Percentiles rank a stretch among this genome's conserved stretches.
phyloP scores from a whole-genome alignment of 1,139 yeast genomes.

The Taphrina wiesneri region DNA sequence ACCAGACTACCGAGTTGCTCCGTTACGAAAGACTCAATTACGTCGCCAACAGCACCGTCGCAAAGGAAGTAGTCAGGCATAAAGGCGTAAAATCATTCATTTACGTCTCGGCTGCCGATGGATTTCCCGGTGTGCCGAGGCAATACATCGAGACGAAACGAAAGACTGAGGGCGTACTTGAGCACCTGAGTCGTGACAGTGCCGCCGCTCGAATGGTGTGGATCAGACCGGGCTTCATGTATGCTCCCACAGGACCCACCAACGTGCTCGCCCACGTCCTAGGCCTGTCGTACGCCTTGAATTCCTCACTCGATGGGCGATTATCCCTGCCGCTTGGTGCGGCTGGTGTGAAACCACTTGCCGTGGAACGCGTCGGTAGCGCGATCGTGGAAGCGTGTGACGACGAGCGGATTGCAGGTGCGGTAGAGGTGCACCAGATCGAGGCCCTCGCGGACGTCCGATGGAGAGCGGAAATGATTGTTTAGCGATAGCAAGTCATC shows the following conservation, averaged over 20 bases:
- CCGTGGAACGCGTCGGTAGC: constrained; percentile 33
- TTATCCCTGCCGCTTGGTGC: constrained; percentile 16
- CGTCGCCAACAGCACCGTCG: constrained; percentile 24
- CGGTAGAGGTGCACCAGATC: constrained; percentile 24
- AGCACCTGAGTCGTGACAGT: background rate
- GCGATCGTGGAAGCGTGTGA: constrained; percentile 33
- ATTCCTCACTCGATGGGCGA: constrained; percentile 21
- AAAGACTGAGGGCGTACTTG: constrained; percentile 31
- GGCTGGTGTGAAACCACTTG: constrained; percentile 35
- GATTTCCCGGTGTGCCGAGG: constrained; percentile 36
- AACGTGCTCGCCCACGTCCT: constrained; percentile 11
- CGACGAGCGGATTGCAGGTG: constrained; percentile 8
- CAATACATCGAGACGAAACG: constrained; percentile 36
- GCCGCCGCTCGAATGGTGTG: background rate
- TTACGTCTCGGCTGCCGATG: constrained; percentile 37
- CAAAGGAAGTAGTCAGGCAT: background rate
- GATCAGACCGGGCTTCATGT: constrained; percentile 36
- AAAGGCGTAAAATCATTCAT: constrained; percentile 24
- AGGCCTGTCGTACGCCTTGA: constrained; percentile 24
- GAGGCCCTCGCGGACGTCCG: constrained; percentile 30
- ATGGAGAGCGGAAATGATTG: constrained; percentile 31
- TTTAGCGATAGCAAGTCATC: background rate
- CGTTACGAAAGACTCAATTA: constrained; percentile 23
- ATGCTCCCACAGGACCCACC: background rate
- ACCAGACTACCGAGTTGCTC: background rate